Conservation (phyloP, 1,284 basidiomycete species). For the Marasmius oreades region DNA sequence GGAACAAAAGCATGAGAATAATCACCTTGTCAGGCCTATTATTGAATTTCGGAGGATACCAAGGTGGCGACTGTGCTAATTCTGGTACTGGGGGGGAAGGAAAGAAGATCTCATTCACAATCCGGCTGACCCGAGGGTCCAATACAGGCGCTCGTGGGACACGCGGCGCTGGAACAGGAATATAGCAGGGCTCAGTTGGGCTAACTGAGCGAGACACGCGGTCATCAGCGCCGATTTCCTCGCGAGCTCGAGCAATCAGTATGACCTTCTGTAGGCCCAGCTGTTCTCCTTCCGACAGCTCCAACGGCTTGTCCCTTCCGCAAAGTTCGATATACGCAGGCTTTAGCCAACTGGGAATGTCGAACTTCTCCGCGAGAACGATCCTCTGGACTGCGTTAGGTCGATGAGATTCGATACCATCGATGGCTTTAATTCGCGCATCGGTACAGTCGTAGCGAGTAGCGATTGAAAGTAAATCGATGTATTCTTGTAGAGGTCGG, state of each 20-base stretch:
- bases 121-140: too few species aligned
- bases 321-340: conserved; percentile 36
- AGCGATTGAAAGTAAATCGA: conserved; percentile 32
- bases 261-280: conserved; percentile 28
- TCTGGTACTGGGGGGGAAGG: too few species aligned
- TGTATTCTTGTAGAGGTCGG: conserved; percentile 28
- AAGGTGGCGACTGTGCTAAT: too few species aligned
- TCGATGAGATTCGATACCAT: conserved; percentile 24
- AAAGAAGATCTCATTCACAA: too few species aligned
- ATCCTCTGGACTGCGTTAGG: conserved; percentile 32
- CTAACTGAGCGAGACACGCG: too few species aligned
- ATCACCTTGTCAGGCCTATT: too few species aligned
- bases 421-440: conserved; percentile 29
- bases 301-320: conserved; percentile 28
- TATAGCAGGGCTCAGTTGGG: too few species aligned
- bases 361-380: conserved; percentile 33
- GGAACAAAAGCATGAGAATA: too few species aligned
- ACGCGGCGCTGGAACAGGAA: too few species aligned
- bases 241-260: conserved; percentile 24
- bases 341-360: conserved; percentile 34
- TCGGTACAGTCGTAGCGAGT: conserved; percentile 27
- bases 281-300: conserved; percentile 31
- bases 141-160: too few species aligned
- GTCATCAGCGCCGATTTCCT: conserved; percentile 4
- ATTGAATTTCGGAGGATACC: too few species aligned